phyloP scores from a whole-genome alignment of 768 basidiomycete genomes.

The Pisolithus orientalis region DNA sequence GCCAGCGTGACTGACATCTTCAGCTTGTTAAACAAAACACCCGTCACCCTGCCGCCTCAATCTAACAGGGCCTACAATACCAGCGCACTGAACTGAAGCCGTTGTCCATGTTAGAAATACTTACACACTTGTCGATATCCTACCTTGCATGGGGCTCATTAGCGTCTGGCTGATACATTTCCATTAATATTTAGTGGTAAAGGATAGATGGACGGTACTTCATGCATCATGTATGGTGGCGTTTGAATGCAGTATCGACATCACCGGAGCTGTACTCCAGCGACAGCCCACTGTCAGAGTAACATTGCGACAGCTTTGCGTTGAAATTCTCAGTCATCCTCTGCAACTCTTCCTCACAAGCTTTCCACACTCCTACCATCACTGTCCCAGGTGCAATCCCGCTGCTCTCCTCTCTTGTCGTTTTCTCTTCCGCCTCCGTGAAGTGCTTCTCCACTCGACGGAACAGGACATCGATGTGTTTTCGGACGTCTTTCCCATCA shows the following conservation, averaged over 20 bases:
- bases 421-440: conserved; percentile 69
- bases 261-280: conserved; percentile 73
- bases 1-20: conserved; percentile 40
- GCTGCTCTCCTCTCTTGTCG: conserved; percentile 48
- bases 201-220: neutral
- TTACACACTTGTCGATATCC: too few relatives aligned
- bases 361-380: conserved; percentile 83
- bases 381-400: conserved; percentile 56
- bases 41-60: conserved; percentile 21
- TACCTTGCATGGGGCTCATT: too few relatives aligned
- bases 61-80: conserved; percentile 17
- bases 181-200: too few relatives aligned
- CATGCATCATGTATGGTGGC: conserved; percentile 37
- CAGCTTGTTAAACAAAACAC: conserved; percentile 38
- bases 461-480: conserved; percentile 78
- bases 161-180: too few relatives aligned
- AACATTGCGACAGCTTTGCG: conserved; percentile 71
- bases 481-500: conserved; percentile 83
- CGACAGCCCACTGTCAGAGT: conserved; percentile 61
- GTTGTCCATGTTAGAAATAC: too few relatives aligned
- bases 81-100: neutral
- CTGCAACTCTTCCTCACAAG: conserved; percentile 80
- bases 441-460: conserved; percentile 97
- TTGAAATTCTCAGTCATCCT: conserved; percentile 65
- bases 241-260: conserved; percentile 72